These are phyloP conservation scores for Lobosporangium transversale DNA, from an alignment of 192 early-diverging fungal genomes.

Conservation along the genomic window DNA sequence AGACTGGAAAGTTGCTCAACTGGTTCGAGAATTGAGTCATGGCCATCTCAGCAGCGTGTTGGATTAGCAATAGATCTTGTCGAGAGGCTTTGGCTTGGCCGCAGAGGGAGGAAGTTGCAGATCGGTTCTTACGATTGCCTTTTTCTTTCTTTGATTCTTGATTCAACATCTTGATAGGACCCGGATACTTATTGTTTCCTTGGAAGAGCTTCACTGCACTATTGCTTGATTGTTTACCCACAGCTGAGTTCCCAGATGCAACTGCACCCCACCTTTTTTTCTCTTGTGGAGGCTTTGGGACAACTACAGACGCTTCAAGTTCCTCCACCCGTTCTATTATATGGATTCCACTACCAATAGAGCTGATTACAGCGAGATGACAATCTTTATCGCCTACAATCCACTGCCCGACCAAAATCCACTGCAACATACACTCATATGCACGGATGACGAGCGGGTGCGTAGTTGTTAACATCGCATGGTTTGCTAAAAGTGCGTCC, in stretches of 20 bases:
- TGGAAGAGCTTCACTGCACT: slow-evolving; percentile 38
- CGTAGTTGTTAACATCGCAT: slow-evolving; percentile 52
- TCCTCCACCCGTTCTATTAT: slow-evolving; percentile 70
- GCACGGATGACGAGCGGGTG: slow-evolving; percentile 73
- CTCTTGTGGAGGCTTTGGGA: slow-evolving; percentile 48
- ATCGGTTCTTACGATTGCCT: slow-evolving; percentile 33
- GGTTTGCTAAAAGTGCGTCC: slow-evolving; percentile 66
- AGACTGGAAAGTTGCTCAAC: slow-evolving; percentile 76
- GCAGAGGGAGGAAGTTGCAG: slow-evolving; percentile 35
- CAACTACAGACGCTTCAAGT: slow-evolving; percentile 42
- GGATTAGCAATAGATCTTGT: slow-evolving; percentile 66
- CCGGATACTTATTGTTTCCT: slow-evolving; percentile 52
- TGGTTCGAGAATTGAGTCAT: slow-evolving; percentile 77
- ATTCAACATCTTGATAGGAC: slow-evolving; percentile 39
- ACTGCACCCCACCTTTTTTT: slow-evolving; percentile 46
- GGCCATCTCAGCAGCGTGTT: slow-evolving; percentile 78
- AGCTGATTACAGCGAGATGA: slow-evolving; percentile 70
- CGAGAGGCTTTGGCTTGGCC: slow-evolving; percentile 23
- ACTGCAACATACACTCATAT: slow-evolving; percentile 80
- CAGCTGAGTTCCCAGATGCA: slow-evolving; percentile 42
- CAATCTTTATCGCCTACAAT: slow-evolving; percentile 78
- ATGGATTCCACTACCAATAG: slow-evolving; percentile 75
- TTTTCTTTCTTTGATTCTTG: slow-evolving; percentile 52
- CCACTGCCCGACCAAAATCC: slow-evolving; percentile 81
- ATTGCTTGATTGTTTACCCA: slow-evolving; percentile 36